A percentile compares a stretch with the other conserved stretches of the same genome.
Conservation (phyloP, 495 filamentous ascomycete genomes). For the Hyaloscypha finlandica region DNA sequence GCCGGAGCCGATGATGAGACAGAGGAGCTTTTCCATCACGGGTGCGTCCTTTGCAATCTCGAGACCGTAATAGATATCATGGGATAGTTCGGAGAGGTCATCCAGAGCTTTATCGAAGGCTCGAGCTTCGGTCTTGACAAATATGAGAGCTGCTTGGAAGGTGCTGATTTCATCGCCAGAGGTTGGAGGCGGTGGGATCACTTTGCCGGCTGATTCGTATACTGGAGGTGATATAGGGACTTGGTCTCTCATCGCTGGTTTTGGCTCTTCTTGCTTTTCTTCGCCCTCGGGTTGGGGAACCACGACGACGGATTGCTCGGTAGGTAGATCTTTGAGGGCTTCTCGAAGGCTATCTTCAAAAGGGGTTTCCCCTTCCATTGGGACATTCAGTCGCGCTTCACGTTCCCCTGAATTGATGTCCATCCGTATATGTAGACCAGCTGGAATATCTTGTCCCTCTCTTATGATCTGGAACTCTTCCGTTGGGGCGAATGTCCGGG, state of each 20-base stretch:
- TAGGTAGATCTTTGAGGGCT: slow-evolving; percentile 39
- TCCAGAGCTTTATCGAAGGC: slow-evolving; percentile 40
- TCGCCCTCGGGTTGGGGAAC: slow-evolving; percentile 39
- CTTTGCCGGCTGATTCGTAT: slow-evolving; percentile 52
- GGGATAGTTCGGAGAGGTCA: slow-evolving; percentile 57
- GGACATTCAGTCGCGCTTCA: slow-evolving; percentile 62
- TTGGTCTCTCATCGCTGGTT: slow-evolving; percentile 29
- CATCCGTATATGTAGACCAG: slow-evolving; percentile 63
- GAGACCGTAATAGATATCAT: slow-evolving; percentile 71
- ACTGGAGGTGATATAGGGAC: slow-evolving; percentile 42
- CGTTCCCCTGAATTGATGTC: slow-evolving; percentile 62
- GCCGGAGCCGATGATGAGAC: slow-evolving; percentile 26
- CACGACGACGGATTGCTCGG: slow-evolving; percentile 49
- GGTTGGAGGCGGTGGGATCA: slow-evolving; percentile 42
- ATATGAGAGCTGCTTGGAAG: slow-evolving; percentile 28
- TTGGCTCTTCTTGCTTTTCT: slow-evolving; percentile 28
- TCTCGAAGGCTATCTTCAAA: slow-evolving; percentile 33
- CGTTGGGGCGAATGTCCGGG: slow-evolving; percentile 60
- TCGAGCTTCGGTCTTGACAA: slow-evolving; percentile 24
- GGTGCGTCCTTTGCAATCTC: slow-evolving; percentile 54
- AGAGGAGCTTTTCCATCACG: slow-evolving; percentile 46
- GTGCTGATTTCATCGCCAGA: slow-evolving; percentile 24
- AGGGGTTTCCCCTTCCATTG: slow-evolving; percentile 42
- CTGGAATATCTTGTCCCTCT: slow-evolving; percentile 63
- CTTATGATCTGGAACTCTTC: slow-evolving; percentile 61